Percentiles rank a stretch among this genome's conserved stretches.
Evolutionary conservation across 306 rosid species (phyloP).

Genomic region (Pueraria montana): DNA sequence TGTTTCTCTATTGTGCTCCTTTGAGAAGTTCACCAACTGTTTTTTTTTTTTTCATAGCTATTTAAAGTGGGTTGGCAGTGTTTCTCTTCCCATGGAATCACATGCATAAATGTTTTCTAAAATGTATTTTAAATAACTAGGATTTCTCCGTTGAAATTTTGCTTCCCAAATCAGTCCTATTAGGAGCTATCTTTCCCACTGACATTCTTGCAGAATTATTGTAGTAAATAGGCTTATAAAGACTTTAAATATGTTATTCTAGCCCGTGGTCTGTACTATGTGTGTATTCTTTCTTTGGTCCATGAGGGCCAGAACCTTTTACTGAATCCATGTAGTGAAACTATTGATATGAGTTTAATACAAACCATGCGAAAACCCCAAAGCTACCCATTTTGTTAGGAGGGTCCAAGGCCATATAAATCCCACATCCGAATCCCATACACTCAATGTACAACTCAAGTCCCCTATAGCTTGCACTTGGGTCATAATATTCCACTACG

Average conservation of each 20-base stretch:
- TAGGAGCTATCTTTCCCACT: no score
- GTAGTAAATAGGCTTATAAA: neutral
- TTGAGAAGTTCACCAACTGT: no score
- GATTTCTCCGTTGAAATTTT: no score
- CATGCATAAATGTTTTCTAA: no score
- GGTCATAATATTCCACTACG: neutral
- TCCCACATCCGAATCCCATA: neutral
- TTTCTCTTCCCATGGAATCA: no score
- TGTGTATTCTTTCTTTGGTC: neutral
- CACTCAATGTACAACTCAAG: neutral
- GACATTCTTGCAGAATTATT: no score
- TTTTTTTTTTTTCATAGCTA: no score
- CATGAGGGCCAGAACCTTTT: neutral
- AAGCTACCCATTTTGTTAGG: neutral
- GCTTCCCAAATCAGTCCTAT: no score
- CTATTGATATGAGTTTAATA: neutral
- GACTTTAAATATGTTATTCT: neutral
- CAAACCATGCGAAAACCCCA: neutral
- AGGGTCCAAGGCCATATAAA: neutral
- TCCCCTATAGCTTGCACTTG: neutral
- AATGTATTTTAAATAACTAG: no score
- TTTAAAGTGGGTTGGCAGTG: no score
- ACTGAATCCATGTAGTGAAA: neutral
- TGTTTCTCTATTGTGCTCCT: no score
- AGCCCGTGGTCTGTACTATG: neutral